Conservation (phyloP, 2,329 filamentous ascomycete species). For the Teratosphaeria viscida region DNA sequence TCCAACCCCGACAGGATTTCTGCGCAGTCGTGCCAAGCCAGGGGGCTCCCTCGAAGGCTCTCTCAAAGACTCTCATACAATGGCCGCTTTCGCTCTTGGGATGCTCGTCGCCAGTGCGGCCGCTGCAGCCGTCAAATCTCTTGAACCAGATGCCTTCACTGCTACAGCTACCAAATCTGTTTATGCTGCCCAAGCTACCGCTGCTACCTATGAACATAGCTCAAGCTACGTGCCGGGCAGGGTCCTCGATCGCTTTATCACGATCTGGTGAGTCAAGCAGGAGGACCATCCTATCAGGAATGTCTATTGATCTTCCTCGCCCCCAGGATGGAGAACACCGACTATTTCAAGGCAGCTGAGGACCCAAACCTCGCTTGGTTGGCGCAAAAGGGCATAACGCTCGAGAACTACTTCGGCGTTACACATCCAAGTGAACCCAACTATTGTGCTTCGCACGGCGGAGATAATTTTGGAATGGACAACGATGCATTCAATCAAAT, state of each 20-base stretch:
- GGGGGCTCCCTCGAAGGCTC: too few species aligned
- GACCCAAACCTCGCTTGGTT: conserved; percentile 53
- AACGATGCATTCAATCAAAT: conserved; percentile 52
- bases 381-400: conserved; percentile 50
- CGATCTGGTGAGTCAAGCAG: conserved; percentile 40
- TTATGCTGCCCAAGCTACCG: conserved; percentile 48
- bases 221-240: conserved; percentile 55
- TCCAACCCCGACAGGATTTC: too few species aligned
- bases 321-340: conserved; percentile 60
- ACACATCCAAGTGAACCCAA: conserved; percentile 63
- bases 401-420: conserved; percentile 41
- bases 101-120: conserved; percentile 21
- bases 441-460: conserved; percentile 57
- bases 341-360: conserved; percentile 52
- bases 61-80: not conserved
- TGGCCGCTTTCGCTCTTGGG: conserved; percentile 12
- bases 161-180: conserved; percentile 44
- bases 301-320: too few species aligned
- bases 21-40: too few species aligned
- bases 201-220: conserved; percentile 49
- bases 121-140: conserved; percentile 13
- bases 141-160: conserved; percentile 30
- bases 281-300: too few species aligned
- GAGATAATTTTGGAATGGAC: conserved; percentile 61
- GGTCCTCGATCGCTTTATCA: conserved; percentile 60